A percentile compares a stretch with the other conserved stretches of the same genome.
phyloP scores from a whole-genome alignment of 2,329 filamentous ascomycete genomes.

The Clarireedia paspali region DNA sequence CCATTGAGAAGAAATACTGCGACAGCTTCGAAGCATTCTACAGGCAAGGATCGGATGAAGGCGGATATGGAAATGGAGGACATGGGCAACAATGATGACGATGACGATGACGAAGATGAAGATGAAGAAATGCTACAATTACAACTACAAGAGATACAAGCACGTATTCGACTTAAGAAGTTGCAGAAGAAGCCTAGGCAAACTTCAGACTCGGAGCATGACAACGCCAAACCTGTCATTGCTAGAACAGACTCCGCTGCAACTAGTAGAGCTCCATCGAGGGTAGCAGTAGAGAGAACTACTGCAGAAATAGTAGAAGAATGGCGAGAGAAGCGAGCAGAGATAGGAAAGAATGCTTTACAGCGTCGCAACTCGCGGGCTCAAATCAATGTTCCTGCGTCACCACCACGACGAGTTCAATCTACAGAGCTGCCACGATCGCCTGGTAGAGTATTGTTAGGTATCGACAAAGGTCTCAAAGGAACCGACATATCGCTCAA shows the following conservation, averaged over 20 bases:
- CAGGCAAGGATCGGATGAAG: conserved; percentile 16
- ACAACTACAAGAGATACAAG: conserved; percentile 81
- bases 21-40: conserved; percentile 14
- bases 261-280: conserved; percentile 21
- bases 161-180: conserved; percentile 78
- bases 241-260: conserved; percentile 22
- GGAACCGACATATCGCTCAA: conserved; percentile 80
- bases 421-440: conserved; percentile 53
- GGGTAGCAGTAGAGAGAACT: conserved; percentile 15
- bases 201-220: conserved; percentile 23
- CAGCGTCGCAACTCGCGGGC: conserved; percentile 29
- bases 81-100: conserved; percentile 50
- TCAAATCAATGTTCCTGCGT: conserved; percentile 65
- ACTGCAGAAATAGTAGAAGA: not conserved
- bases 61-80: conserved; percentile 29
- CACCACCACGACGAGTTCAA: conserved; percentile 56
- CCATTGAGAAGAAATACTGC: conserved; percentile 39
- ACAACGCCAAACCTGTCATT: conserved; percentile 9
- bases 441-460: conserved; percentile 70
- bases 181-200: conserved; percentile 56
- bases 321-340: not conserved
- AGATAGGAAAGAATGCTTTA: conserved; percentile 13
- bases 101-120: conserved; percentile 47
- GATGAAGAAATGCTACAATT: conserved; percentile 77
- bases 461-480: conserved; percentile 81